Conservation (phyloP, 2,329 filamentous ascomycete species). For the Gnomoniopsis smithogilvyi region DNA sequence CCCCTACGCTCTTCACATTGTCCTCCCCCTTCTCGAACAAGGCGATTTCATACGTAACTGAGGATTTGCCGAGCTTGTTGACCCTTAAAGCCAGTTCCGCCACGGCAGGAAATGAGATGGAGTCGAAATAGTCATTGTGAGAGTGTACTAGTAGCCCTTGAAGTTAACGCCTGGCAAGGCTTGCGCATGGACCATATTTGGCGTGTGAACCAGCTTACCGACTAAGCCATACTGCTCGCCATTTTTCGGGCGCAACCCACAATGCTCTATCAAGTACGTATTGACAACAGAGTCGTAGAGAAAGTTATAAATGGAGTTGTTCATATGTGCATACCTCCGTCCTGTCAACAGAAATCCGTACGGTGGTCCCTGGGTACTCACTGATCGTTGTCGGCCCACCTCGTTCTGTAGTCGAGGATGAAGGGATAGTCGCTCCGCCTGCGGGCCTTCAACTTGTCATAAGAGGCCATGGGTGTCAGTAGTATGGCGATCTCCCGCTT, state of each 20-base stretch:
- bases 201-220: conserved; percentile 7
- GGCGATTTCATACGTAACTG: conserved; percentile 85
- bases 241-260: conserved; percentile 66
- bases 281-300: conserved; percentile 91
- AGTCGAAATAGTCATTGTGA: conserved; percentile 80
- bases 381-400: conserved; percentile 60
- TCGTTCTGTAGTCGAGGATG: conserved; percentile 75
- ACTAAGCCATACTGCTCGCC: conserved; percentile 77
- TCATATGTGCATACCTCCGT: conserved; percentile 76
- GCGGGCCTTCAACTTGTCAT: conserved; percentile 53
- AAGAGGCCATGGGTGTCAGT: conserved; percentile 27
- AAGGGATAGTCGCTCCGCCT: conserved; percentile 73
- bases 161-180: neutral
- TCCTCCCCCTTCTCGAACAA: conserved; percentile 75
- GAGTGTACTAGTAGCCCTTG: conserved; percentile 57
- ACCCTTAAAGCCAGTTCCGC: conserved; percentile 81
- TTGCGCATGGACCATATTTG: neutral
- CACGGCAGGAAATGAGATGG: conserved; percentile 76
- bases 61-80: conserved; percentile 79
- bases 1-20: conserved; percentile 77
- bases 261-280: conserved; percentile 78
- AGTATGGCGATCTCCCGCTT: neutral
- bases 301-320: conserved; percentile 84
- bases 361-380: neutral
- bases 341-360: conserved; percentile 13